A percentile compares a stretch with the other conserved stretches of the same genome.
Evolutionary conservation across 257 asterid species (phyloP).

Genomic region (Jaltomata sinuosa): DNA sequence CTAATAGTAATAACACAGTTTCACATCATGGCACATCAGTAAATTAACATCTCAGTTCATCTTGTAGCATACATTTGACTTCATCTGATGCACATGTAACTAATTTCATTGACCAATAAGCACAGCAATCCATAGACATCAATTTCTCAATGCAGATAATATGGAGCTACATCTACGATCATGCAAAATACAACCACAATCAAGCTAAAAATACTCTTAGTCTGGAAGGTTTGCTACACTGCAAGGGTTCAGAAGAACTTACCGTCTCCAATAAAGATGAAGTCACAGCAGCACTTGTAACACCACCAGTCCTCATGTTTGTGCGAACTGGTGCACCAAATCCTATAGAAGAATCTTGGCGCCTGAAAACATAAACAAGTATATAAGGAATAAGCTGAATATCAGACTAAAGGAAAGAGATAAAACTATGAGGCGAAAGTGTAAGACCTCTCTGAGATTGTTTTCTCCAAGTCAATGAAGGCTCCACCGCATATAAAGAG

Average conservation of each 20-base stretch:
- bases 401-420: background rate
- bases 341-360: slow-evolving; percentile 98
- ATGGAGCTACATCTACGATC: background rate
- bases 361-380: slow-evolving; percentile 44
- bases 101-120: background rate
- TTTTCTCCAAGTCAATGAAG: slow-evolving; percentile 92
- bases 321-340: slow-evolving; percentile 96
- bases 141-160: background rate
- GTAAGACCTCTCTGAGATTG: slow-evolving; percentile 88
- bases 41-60: background rate
- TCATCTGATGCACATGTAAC: background rate
- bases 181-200: background rate
- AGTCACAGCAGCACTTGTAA: slow-evolving; percentile 73
- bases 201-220: background rate
- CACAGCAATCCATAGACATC: background rate
- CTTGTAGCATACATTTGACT: background rate
- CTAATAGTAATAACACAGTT: background rate
- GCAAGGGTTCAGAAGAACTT: slow-evolving; percentile 21
- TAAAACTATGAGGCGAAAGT: background rate
- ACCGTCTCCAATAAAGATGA: slow-evolving; percentile 88
- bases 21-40: background rate
- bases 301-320: slow-evolving; percentile 79
- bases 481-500: slow-evolving; percentile 99
- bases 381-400: background rate
- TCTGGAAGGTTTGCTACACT: background rate